Conservation (phyloP, 2,329 filamentous ascomycete genomes). For the Pestalotiopsis sp. region DNA sequence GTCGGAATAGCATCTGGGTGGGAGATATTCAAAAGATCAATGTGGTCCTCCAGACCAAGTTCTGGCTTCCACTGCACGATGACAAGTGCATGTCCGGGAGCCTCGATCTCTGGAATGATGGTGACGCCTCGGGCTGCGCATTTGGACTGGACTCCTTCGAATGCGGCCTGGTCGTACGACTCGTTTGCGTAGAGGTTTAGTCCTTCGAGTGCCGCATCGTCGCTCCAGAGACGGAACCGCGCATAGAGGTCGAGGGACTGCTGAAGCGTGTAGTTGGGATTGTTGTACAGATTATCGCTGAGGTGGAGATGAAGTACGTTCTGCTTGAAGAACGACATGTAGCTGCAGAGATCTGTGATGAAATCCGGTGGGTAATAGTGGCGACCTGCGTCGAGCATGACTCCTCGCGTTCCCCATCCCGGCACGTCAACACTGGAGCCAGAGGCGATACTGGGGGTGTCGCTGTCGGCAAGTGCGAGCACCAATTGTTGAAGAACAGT, state of each 20-base stretch:
- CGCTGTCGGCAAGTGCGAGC: constrained; percentile 26
- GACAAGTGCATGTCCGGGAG: constrained; percentile 58
- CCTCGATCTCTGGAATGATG: constrained; percentile 62
- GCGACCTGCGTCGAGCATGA: constrained; percentile 53
- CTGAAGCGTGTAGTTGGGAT: constrained; percentile 49
- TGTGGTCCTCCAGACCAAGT: constrained; percentile 47
- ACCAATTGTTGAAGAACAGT: constrained; percentile 55
- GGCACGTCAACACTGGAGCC: constrained; percentile 52
- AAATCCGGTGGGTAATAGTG: constrained; percentile 60
- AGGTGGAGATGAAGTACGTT: constrained; percentile 62
- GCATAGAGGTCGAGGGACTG: constrained; percentile 54
- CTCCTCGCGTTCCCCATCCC: constrained; percentile 52
- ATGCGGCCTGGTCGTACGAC: constrained; percentile 53
- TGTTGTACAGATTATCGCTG: constrained; percentile 58
- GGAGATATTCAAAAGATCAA: constrained; percentile 57
- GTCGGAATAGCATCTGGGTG: constrained; percentile 57
- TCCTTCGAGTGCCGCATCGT: constrained; percentile 47
- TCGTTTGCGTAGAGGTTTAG: constrained; percentile 56
- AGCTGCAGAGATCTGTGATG: constrained; percentile 59
- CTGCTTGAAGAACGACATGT: constrained; percentile 64
- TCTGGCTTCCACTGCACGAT: constrained; percentile 64
- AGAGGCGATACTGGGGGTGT: constrained; percentile 39
- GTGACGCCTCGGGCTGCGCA: constrained; percentile 60
- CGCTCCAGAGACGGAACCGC: constrained; percentile 57
- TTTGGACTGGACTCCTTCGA: constrained; percentile 52